Base-by-base conservation (phyloP, 352 stramenopile genomes). In the Blastocystis sp. region DNA sequence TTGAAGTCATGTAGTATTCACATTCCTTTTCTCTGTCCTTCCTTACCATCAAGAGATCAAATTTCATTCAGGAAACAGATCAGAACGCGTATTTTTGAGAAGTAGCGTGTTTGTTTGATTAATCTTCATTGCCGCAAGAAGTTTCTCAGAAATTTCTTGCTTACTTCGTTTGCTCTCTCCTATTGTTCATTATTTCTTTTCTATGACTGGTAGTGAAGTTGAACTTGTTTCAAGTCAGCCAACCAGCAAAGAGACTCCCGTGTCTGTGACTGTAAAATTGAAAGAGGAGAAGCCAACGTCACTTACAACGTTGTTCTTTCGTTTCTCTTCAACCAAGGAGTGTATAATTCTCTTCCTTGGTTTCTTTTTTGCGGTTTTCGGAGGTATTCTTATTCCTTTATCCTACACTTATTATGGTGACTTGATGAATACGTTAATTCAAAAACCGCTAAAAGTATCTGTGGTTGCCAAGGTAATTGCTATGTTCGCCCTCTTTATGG, bases 61-160 rank as follows among this genome's bases (percentile, higher is more conserved):
- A 62, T 62, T 13, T 62, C 56, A 33, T 62, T 62, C 27, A 33
- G 19, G 15, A 13, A 62, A 3, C 56, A 13, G 6, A 33, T 62
- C 6, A 3, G 5, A n/a, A 62, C 13, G 2, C 56, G 56, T 3
- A 33, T 62, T 62, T n/a, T 62, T n/a, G 56, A 62, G 56, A 62
- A 62, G 19, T 62, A 13, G 3, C 27, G 3, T 70, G 33, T 70
- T 70, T 70, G n/a, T 70, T 70, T 9, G 40, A 48, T 9, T n/a
- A 9, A 9, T 48, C 3, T 9, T 48, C 40, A 48, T 48, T 9
- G 9, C 40, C 9, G 60, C 24, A 56, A 51, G 37, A 78, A 78
- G 30, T 78, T 78, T 78, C 66, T 51, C 27, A n/a, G 66, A 78
- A 78, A 57, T 24, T 78, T 78, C 66, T 78, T 62, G 56, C 19